Evolutionary conservation across 2,329 filamentous ascomycete species (phyloP), one percentile per base, ranked within the genome.

Genomic region (Uncinocarpus reesii): DNA sequence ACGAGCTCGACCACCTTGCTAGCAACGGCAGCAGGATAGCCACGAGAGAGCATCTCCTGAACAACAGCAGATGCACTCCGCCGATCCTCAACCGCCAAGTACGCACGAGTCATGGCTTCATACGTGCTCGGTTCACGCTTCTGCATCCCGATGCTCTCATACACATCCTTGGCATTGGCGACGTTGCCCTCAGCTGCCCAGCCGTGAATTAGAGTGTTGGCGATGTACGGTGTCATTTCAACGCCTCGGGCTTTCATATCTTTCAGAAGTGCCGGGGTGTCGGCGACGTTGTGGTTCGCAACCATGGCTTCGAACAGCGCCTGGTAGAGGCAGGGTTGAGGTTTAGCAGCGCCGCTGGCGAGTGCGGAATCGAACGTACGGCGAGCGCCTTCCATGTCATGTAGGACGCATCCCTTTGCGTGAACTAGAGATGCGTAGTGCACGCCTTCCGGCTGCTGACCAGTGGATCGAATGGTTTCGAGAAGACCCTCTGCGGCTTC

Each of bases 281-380:
- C 82, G 23, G 74, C 72, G 36, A 95, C 88, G 52, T 79, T 75
- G 67, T 94, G 86, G 67, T 96, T 96, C 62, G 90, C 90, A 42
- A 96, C 92, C 81, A 96, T 90, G 15, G 86, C 82, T 67, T 98
- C 92, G 55, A 96, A 90, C n/a, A 96, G 76, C 4, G 92, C 88
- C 69, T 98, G 92, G 73, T 93, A 98, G 42, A 98, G 74, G 61
- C 86, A 94, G 1, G 90, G 81, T 59, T 89, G 87, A 29, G 83
- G 76, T 2, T 80, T 76, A 37, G 92, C 78, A 24, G 76, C 73
- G 23, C 71, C 66, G 56, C 87, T 80, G 16, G 77, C 71, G 51
- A 93, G 71, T 24, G 95, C 85, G 0, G 79, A 75, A 60, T 95
- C 84, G 60, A 98, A 98, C 24, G 92, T 76, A 51, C 78, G 75